A percentile compares a stretch with the other conserved stretches of the same genome.
Evolutionary conservation across 139 green algal genomes (phyloP).

Genomic region (Trebouxia sp.): DNA sequence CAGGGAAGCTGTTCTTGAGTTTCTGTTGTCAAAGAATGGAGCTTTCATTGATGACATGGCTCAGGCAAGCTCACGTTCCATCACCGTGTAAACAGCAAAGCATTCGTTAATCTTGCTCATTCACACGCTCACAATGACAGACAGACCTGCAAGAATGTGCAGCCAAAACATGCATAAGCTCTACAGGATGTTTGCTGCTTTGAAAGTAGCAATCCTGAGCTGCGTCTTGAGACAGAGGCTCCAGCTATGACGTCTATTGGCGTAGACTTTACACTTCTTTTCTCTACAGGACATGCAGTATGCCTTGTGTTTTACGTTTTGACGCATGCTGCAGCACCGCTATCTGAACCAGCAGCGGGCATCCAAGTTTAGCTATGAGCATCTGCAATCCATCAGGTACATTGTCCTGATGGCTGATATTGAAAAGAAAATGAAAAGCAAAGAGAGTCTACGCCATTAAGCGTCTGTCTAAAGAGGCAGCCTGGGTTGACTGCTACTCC

Average conservation of each 20-base stretch:
- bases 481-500: too few relatives aligned
- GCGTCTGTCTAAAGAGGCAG: too few relatives aligned
- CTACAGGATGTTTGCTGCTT: background rate
- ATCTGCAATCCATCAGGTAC: conserved; percentile 26
- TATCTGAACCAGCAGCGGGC: conserved; percentile 23
- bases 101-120: background rate
- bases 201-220: background rate
- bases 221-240: too few relatives aligned
- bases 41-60: conserved; percentile 28
- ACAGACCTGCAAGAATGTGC: background rate
- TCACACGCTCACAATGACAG: background rate
- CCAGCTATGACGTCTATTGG: background rate
- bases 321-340: conserved; percentile 23
- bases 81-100: background rate
- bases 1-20: conserved; percentile 33
- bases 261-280: background rate
- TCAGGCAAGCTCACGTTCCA: background rate
- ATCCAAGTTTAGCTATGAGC: conserved; percentile 24
- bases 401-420: too few relatives aligned
- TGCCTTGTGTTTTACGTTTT: background rate
- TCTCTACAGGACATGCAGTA: background rate
- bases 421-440: background rate
- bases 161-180: background rate
- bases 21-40: conserved; percentile 20
- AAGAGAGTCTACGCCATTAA: too few relatives aligned